Evolutionary conservation across 2,329 filamentous ascomycete genomes (phyloP), one percentile per base, ranked within the genome.

Genomic region (Trichoderma semiorbis): DNA sequence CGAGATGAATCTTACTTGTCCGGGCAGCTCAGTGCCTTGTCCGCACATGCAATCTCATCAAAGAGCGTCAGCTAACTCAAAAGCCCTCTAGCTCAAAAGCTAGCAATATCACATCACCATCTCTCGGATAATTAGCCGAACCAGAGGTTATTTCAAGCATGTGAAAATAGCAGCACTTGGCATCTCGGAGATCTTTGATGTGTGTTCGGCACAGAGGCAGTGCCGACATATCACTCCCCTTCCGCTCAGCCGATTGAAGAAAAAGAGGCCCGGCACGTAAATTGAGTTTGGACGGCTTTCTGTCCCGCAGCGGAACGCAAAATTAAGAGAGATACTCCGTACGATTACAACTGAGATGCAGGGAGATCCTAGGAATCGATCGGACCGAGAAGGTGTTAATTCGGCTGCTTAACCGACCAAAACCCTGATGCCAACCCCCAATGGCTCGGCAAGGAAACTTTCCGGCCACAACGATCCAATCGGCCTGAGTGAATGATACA

Each of bases 51-150:
- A n/a, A 50, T 14, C 24, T 7, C 26, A 36, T 69, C 50, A 21
- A 55, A 39, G 39, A 36, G 39, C 43, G 14, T 64, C 30, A 34
- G 30, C 68, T 64, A 63, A 50, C 68, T 63, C 68, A 36, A 64
- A 70, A 64, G 21, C 7, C 39, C 43, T 55, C 60, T 70, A 70
- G 68, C 68, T 63, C 43, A 30, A 39, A 61, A 61, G 30, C 55
- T 58, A 60, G 6, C 34, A 43, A 26, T 47, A 69, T 50, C 30
- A 64, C 43, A 36, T 69, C 67, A 63, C 36, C 55, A 67, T n/a
- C 58, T 70, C 50, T 70, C 68, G 68, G 68, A 63, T 70, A 62
- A 57, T 70, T 53, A 63, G 55, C 68, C 68, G 68, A 70, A 43
- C 58, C 30, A 57, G 68, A 62, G 58, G 24, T 2, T 14, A 55